phyloP scores from a whole-genome alignment of 2,329 filamentous ascomycete genomes.

The Pseudogymnoascus verrucosus region DNA sequence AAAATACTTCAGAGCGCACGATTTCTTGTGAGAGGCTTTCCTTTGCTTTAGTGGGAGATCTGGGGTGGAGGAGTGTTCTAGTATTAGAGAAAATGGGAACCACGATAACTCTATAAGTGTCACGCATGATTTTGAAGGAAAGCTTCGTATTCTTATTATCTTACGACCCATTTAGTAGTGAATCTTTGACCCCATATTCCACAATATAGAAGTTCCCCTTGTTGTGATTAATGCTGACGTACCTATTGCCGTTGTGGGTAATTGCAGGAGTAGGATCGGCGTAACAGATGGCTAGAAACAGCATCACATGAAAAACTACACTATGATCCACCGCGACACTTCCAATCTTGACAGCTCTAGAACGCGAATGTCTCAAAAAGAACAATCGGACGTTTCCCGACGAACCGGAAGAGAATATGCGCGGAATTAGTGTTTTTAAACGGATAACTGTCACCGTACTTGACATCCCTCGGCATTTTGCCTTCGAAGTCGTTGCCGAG shows the following conservation, averaged over 20 bases:
- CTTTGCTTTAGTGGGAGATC: slow-evolving; percentile 5
- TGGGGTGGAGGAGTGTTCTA: slow-evolving; percentile 2
- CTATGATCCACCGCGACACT: slow-evolving; percentile 1
- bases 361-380: slow-evolving; percentile 1
- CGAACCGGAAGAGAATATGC: neutral
- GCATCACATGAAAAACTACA: slow-evolving; percentile 3
- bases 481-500: neutral
- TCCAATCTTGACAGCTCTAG: slow-evolving; percentile 3
- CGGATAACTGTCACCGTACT: neutral
- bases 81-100: slow-evolving; percentile 8
- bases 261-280: slow-evolving; percentile 5
- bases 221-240: neutral
- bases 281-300: neutral
- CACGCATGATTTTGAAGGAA: neutral
- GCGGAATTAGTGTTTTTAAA: neutral
- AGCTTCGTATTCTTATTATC: neutral
- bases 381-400: neutral
- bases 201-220: neutral
- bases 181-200: neutral
- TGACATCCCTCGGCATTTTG: neutral
- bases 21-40: slow-evolving; percentile 3
- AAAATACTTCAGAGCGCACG: slow-evolving; percentile 5
- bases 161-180: neutral
- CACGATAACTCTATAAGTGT: neutral
- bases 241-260: neutral